Evolutionary conservation across 805 yeast genomes (phyloP).

Genomic region (Pichia cabralensis): DNA sequence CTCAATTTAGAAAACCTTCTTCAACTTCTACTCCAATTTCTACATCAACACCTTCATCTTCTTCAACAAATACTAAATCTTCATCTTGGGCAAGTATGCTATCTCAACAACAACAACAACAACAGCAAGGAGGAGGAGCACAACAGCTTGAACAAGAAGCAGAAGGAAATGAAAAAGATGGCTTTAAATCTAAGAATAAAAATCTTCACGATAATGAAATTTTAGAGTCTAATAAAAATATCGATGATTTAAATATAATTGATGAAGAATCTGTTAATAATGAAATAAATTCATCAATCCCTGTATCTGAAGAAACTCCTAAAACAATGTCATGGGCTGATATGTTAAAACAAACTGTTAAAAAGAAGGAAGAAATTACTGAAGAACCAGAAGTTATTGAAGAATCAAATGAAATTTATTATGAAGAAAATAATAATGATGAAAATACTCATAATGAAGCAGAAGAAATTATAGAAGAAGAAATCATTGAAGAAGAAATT

Average conservation of each 20-base stretch:
- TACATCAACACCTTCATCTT: neutral
- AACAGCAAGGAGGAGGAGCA: no score
- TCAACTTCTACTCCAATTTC: no score
- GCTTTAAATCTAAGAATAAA: no score
- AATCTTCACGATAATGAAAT: no score
- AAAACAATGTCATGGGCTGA: conserved; percentile 17
- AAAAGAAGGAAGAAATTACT: conserved; percentile 5
- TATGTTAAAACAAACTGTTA: conserved; percentile 12
- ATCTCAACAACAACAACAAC: no score
- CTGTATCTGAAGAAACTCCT: conserved; percentile 17
- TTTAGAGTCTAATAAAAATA: no score
- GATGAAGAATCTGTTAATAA: conserved; percentile 1
- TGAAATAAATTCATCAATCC: no score
- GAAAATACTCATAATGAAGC: conserved; percentile 8
- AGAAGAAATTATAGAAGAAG: neutral
- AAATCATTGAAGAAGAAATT: conserved; percentile 29
- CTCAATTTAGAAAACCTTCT: no score
- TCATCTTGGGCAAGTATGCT: conserved; percentile 1
- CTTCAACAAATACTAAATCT: neutral
- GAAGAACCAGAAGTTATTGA: conserved; percentile 4
- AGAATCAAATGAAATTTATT: conserved; percentile 1
- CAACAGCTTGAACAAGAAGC: conserved; percentile 1
- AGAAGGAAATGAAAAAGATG: neutral
- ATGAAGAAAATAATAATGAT: conserved; percentile 6
- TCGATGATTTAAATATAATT: no score